Evolutionary conservation across 345 rosid species (phyloP).

Genomic region (Euclidium syriacum): DNA sequence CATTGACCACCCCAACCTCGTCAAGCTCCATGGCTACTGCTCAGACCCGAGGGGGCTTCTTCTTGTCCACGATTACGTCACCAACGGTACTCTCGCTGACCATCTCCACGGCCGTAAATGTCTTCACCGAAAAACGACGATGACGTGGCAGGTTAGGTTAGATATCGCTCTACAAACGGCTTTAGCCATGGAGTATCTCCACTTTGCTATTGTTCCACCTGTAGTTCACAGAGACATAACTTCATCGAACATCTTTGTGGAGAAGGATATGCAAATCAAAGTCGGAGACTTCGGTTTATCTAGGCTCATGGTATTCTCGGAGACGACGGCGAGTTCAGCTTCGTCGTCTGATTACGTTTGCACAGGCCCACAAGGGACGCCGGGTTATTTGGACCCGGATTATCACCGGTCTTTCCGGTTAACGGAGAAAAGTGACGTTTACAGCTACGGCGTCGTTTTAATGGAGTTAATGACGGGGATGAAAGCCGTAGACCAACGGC

Average conservation of each 20-base stretch:
- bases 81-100: conserved; percentile 85
- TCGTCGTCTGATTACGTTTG: conserved; percentile 61
- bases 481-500: conserved; percentile 77
- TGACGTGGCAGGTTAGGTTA: conserved; percentile 70
- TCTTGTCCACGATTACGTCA: conserved; percentile 74
- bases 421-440: conserved; percentile 91
- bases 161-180: conserved; percentile 81
- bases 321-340: conserved; percentile 39
- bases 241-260: conserved; percentile 76
- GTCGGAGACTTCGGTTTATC: conserved; percentile 90
- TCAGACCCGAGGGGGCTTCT: conserved; percentile 93
- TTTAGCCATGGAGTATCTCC: conserved; percentile 70
- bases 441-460: conserved; percentile 81
- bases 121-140: conserved; percentile 17
- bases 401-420: conserved; percentile 82
- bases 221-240: conserved; percentile 85
- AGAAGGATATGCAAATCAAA: conserved; percentile 78
- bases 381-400: conserved; percentile 91
- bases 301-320: conserved; percentile 52
- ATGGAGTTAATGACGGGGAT: conserved; percentile 78
- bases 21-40: conserved; percentile 91
- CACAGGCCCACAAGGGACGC: conserved; percentile 96
- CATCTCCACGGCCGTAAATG: conserved; percentile 66
- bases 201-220: conserved; percentile 57
- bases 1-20: conserved; percentile 75